These are phyloP conservation scores for Trichaptum fuscoviolaceum DNA, from an alignment of 768 basidiomycete genomes.

Conservation along the genomic window DNA sequence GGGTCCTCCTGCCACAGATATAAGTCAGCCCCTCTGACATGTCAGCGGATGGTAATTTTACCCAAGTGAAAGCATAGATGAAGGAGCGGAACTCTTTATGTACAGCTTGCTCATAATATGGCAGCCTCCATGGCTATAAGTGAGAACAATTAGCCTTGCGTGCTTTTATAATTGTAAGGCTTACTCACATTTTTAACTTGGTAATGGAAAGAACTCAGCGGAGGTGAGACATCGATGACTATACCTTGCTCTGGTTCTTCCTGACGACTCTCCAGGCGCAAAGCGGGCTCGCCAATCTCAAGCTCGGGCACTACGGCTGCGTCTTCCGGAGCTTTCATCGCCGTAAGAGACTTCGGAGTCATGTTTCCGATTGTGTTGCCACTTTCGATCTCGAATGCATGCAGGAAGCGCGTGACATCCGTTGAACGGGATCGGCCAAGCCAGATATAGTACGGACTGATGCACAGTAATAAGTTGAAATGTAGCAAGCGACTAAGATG, in stretches of 20 bases:
- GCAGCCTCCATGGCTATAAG: conserved; percentile 55
- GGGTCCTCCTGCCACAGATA: conserved; percentile 55
- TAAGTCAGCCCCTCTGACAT: conserved; percentile 9
- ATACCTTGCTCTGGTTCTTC: conserved; percentile 16
- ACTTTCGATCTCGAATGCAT: conserved; percentile 58
- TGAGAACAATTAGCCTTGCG: conserved; percentile 10
- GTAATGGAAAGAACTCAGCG: conserved; percentile 61
- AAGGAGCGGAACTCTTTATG: conserved; percentile 64
- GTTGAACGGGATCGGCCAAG: conserved; percentile 61
- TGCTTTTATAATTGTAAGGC: conserved; percentile 5
- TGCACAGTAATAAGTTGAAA: not conserved
- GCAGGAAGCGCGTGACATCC: conserved; percentile 49
- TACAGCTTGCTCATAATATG: conserved; percentile 62
- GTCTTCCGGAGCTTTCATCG: conserved; percentile 29
- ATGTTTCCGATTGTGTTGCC: conserved; percentile 54
- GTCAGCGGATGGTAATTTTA: conserved; percentile 17
- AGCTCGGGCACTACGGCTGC: conserved; percentile 29
- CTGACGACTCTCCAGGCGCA: conserved; percentile 18
- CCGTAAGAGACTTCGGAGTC: conserved; percentile 33
- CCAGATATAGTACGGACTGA: conserved; percentile 70
- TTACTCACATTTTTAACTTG: conserved; percentile 41
- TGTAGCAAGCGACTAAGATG: conserved; percentile 6
- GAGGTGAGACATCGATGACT: conserved; percentile 46
- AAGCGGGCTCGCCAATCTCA: conserved; percentile 35
- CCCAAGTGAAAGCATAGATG: conserved; percentile 63